Evolutionary conservation across 2,329 filamentous ascomycete species (phyloP), one percentile per base, ranked within the genome.

Genomic region (Fonsecaea multimorphosa): DNA sequence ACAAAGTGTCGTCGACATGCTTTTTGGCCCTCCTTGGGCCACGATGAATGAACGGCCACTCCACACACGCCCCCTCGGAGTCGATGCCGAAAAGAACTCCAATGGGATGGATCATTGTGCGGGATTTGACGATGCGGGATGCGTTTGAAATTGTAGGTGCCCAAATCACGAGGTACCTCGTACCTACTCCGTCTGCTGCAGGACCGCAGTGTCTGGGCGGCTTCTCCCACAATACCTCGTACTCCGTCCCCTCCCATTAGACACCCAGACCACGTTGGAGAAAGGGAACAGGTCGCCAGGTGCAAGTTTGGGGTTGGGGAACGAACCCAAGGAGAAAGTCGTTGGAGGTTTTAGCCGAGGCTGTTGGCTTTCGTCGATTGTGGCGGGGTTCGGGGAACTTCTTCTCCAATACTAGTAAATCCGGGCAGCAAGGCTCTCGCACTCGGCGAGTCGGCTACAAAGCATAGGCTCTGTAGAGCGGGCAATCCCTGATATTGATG

Each of bases 251-350:
- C 14, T 51, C 46, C 24, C 7, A 16, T 11, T 22, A n/a, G n/a
- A n/a, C n/a, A n/a, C n/a, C n/a, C n/a, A 22, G 24, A 34, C 52
- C 11, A 19, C 12, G 57, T 29, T 19, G 27, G 32, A 16, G 40
- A 29, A 32, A 31, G n/a, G 40, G 40, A 27, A 34, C n/a, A n/a
- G n/a, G n/a, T n/a, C n/a, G n/a, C 11, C 38, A 12, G 32, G 38
- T 11, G n/a, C 38, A 40, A 51, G 57, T 12, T 59, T 34, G 57
- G 57, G 14, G 57, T 34, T 22, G 57, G 14, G 40, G 55, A 19
- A 51, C 14, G 55, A 19, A 51, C 14, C 32, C 32, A 34, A 7
- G 32, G 32, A 34, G 32, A 34, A 31, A 31, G 29, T 31, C 29
- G 29, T 34, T 36, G 14, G 56, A 9, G 8, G 55, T 22, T 22